Conservation (phyloP, 2,329 filamentous ascomycete species). For the Paecilomyces niveus region DNA sequence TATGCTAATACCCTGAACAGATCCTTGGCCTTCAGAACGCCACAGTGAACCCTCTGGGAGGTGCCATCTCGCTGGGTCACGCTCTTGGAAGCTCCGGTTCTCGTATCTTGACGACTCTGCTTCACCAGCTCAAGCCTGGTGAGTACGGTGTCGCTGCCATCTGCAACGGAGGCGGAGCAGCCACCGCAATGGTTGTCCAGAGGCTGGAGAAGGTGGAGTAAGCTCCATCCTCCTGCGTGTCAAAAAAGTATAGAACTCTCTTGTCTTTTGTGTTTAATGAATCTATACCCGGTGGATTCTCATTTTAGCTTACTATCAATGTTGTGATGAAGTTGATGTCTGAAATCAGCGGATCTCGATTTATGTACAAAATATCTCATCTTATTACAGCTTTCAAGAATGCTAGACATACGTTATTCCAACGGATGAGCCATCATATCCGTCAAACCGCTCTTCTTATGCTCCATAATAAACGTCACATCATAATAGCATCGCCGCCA, state of each 20-base stretch:
- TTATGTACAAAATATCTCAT: neutral
- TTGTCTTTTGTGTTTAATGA: neutral
- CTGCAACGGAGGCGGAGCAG: constrained; percentile 92
- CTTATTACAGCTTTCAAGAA: neutral
- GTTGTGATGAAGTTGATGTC: neutral
- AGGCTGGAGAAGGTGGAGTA: constrained; percentile 53
- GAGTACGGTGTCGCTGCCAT: constrained; percentile 95
- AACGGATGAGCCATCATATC: neutral
- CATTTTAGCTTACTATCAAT: neutral
- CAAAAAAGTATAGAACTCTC: neutral
- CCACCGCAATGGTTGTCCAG: constrained; percentile 87
- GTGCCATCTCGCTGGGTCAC: constrained; percentile 86
- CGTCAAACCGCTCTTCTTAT: no score
- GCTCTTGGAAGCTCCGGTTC: constrained; percentile 90
- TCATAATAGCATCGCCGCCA: no score
- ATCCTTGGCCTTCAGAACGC: constrained; percentile 74
- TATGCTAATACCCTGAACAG: constrained; percentile 32
- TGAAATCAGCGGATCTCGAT: neutral
- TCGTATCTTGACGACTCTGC: constrained; percentile 77
- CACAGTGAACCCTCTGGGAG: constrained; percentile 79
- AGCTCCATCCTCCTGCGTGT: neutral
- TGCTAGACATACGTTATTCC: neutral
- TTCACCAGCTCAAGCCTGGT: constrained; percentile 85
- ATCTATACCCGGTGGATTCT: neutral
- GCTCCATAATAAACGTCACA: no score